These are phyloP conservation scores for Zelonia costaricensis DNA, from an alignment of 208 protist genomes.

Conservation along the genomic window DNA sequence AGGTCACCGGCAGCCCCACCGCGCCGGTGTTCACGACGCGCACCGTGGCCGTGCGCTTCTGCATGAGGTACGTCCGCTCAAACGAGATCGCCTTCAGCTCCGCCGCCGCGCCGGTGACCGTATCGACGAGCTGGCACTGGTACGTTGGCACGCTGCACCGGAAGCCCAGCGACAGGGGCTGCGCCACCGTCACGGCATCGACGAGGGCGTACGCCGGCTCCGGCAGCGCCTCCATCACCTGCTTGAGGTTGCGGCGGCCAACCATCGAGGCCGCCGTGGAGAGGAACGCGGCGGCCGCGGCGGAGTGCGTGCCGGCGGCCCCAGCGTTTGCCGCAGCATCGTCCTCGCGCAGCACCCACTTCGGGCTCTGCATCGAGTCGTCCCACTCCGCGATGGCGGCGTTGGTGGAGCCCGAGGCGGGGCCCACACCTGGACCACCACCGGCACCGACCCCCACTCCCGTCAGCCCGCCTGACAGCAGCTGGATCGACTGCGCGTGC, in stretches of 20 bases:
- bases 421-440: background rate
- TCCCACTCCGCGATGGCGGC: slow-evolving; percentile 60
- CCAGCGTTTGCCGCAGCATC: slow-evolving; percentile 10
- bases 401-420: slow-evolving; percentile 1
- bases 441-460: background rate
- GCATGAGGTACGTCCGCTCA: slow-evolving; percentile 94
- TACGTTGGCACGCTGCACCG: slow-evolving; percentile 71
- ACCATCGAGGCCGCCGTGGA: slow-evolving; percentile 21
- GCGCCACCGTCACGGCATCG: slow-evolving; percentile 33
- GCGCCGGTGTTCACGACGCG: slow-evolving; percentile 88
- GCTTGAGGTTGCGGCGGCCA: slow-evolving; percentile 63
- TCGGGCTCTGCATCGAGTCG: slow-evolving; percentile 54
- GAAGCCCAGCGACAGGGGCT: slow-evolving; percentile 68
- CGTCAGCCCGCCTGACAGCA: background rate
- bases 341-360: slow-evolving; percentile 62
- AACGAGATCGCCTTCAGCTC: slow-evolving; percentile 71
- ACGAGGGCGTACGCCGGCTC: slow-evolving; percentile 64
- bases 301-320: slow-evolving; percentile 7
- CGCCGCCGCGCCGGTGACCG: background rate
- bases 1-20: slow-evolving; percentile 74
- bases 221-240: slow-evolving; percentile 73
- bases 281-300: slow-evolving; percentile 20
- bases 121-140: slow-evolving; percentile 26
- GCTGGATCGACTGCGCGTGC: slow-evolving; percentile 32
- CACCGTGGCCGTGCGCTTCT: slow-evolving; percentile 77